A percentile compares a stretch with the other conserved stretches of the same genome.
These are phyloP conservation scores for Sugiyamaella sp. DNA, from an alignment of 1,139 yeast genomes.

Conservation along the genomic window DNA sequence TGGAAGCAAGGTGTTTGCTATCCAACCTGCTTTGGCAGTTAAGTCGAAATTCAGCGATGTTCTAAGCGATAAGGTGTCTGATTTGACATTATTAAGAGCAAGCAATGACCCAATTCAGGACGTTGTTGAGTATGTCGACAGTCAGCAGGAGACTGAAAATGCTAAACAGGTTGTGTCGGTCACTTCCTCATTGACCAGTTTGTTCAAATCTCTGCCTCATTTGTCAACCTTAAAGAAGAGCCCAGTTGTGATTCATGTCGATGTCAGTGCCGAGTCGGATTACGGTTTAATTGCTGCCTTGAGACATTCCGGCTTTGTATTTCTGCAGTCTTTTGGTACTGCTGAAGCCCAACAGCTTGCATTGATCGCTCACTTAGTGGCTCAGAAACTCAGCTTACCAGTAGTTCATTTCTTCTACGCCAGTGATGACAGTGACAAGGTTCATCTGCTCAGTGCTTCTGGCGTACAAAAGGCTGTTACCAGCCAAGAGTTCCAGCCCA, in stretches of 20 bases:
- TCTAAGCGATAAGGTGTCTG: constrained; percentile 28
- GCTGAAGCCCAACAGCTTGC: constrained; percentile 58
- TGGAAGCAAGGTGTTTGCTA: constrained; percentile 45
- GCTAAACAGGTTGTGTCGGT: constrained; percentile 36
- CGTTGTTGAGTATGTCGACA: constrained; percentile 40
- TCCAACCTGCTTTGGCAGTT: constrained; percentile 55
- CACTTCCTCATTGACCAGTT: constrained; percentile 55
- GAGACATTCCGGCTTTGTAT: constrained; percentile 67
- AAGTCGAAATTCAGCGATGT: constrained; percentile 39
- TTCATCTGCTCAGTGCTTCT: constrained; percentile 1
- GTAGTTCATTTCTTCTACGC: constrained; percentile 65
- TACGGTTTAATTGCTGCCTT: constrained; percentile 67
- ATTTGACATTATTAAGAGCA: constrained; percentile 46
- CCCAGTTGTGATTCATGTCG: constrained; percentile 64
- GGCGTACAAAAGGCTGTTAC: neutral
- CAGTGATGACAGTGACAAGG: constrained; percentile 19
- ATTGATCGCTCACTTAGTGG: constrained; percentile 59
- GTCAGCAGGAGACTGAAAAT: constrained; percentile 21
- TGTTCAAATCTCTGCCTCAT: constrained; percentile 62
- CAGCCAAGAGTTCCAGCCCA: constrained; percentile 1
- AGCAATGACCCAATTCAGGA: constrained; percentile 58
- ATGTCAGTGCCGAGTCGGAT: constrained; percentile 51
- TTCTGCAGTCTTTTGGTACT: constrained; percentile 64
- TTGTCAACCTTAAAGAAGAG: constrained; percentile 51
- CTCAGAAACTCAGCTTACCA: constrained; percentile 53